A percentile compares a stretch with the other conserved stretches of the same genome.
These are phyloP conservation scores for Chrysoporthe deuterocubensis DNA, from an alignment of 2,329 filamentous ascomycete genomes.

Conservation along the genomic window DNA sequence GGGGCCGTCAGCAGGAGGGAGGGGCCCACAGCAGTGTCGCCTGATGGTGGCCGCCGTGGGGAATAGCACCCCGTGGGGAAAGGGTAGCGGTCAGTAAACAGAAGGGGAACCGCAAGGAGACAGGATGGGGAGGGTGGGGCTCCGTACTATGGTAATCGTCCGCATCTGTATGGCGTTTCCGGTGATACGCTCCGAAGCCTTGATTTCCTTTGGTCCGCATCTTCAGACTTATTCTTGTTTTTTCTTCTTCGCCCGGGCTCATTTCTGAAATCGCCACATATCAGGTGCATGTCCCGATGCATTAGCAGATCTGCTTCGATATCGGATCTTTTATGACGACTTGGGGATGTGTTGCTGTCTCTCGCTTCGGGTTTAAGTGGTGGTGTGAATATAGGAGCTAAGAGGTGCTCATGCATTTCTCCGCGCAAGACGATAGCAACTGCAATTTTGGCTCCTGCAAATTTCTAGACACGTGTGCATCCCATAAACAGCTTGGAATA, in stretches of 20 bases:
- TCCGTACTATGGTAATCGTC: slow-evolving; percentile 7
- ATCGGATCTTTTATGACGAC: not conserved
- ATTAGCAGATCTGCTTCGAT: not conserved
- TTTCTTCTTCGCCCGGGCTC: not conserved
- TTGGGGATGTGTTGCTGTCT: not conserved
- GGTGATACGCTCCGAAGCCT: slow-evolving; percentile 20
- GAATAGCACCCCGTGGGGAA: not conserved
- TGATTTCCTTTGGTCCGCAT: slow-evolving; percentile 12
- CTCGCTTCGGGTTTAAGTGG: not conserved
- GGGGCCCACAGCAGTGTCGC: not conserved
- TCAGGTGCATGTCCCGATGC: not conserved
- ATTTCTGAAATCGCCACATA: not conserved
- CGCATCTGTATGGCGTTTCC: slow-evolving; percentile 26
- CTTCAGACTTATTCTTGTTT: not conserved
- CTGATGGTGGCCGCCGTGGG: not conserved
- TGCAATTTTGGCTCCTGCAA: not conserved
- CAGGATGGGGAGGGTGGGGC: not conserved
- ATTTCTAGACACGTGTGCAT: not conserved
- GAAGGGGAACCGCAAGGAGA: not conserved
- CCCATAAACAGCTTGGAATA: not conserved
- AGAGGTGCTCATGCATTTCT: not conserved
- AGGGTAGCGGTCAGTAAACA: not conserved
- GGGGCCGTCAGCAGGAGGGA: slow-evolving; percentile 6
- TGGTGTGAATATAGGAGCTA: not conserved
- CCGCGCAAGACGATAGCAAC: not conserved